Base-by-base conservation (phyloP, 169 alveolate genomes). In the Theileria parva region DNA sequence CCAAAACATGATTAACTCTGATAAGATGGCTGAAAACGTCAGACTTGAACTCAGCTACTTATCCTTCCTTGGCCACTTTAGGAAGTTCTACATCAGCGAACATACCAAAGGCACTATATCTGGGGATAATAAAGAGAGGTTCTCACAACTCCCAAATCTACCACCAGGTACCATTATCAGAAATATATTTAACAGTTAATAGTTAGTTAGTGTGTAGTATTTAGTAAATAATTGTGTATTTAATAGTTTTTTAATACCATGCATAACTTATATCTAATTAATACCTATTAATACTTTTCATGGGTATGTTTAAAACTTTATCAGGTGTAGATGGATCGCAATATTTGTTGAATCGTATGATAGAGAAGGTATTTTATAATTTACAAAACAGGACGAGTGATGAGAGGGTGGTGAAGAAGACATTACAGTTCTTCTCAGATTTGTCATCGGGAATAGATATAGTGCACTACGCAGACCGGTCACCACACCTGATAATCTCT, bases 391-490 rank as follows among this genome's bases (percentile, higher is more conserved):
- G 97, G 21, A 87, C 88, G 34, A 89, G 83, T 34, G 88, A 85
- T 79, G 97, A 94, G 79, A 85, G 72, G 25, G 96, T 95, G 71
- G 86, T 96, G 48, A 92, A 94, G 91, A 93, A 94, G 88, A 92
- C 98, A 25, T 89, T 96, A 86, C 89, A 92, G 44, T 88, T 95
- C 30, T 95, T 96, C 74, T 92, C 93, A 73, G 98, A 95, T 67
- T 80, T 95, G 25, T 97, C 96, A 8, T 95, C 98, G 8, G 98
- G 98, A 32, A 94, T 96, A 74, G 94, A 94, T 78, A 95, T 96
- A 55, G 97, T 96, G 28, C 97, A 95, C 73, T 93, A 95, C 68
- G 95, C 96, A 15, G 97, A 93, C 73, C 75, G 97, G 9, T 89
- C 96, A 4, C 97, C 98, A 7, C 97, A 95, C 70, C 86, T 96